Evolutionary conservation across 1,139 yeast species (phyloP), one percentile per base, ranked within the genome.

Genomic region (Hanseniaspora uvarum): DNA sequence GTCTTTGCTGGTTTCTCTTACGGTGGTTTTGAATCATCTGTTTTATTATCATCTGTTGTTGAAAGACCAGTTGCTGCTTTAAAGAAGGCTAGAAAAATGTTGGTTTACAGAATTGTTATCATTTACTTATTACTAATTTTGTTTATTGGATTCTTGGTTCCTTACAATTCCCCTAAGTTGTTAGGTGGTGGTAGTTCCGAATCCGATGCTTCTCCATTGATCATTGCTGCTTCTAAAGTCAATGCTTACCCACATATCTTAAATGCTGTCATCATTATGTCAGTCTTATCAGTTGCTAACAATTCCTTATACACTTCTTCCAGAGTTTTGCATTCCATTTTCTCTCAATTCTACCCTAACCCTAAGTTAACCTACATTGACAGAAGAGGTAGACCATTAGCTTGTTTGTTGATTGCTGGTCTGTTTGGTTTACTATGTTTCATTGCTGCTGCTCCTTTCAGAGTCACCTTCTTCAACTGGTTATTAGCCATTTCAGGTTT

Each of bases 41-140:
- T 94, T 54, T 73, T 89, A 61, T 89, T 95, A 34, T 94, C 95
- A 36, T 88, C 95, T 30, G 96, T 89, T 69, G 83, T 94, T 55
- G 74, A 76, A 52, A 84, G 86, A 69, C 96, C 96, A 58, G 73
- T 83, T 64, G 78, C 76, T 63, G 71, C 86, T 18, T 75, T 85
- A 55, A 89, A 94, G 19, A 52, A 46, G 18, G 54, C 41, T 19
- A 33, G 50, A 45, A 52, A 52, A 26, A 45, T 45, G 54, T 40
- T 52, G 26, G 74, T 81, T 66, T 81, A 85, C 81, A 77, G 88
- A 71, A 79, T 83, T 60, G 64, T 79, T 39, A 66, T 80, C 56
- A 68, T 82, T 47, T 83, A 81, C 69, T 68, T 83, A 55, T 68
- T 79, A 36, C 76, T 83, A 19, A 69, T 81, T 63, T 71, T 78